Evolutionary conservation across 2,329 filamentous ascomycete species (phyloP).

Genomic region (Fusarium bactridioides): DNA sequence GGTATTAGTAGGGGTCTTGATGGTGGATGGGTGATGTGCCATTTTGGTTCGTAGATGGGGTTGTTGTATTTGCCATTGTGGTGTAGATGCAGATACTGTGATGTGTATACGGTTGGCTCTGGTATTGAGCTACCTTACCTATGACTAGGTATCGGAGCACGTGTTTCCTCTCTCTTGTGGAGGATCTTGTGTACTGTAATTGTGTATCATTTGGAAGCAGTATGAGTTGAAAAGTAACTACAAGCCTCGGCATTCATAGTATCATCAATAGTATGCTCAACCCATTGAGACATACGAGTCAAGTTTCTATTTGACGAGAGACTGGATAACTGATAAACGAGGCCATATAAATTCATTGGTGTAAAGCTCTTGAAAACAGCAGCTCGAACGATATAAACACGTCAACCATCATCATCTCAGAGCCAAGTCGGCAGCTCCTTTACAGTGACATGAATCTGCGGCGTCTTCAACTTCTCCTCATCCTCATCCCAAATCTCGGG

Average conservation of each 20-base stretch:
- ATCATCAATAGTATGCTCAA: not conserved
- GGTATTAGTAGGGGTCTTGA: not conserved
- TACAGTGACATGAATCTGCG: not conserved
- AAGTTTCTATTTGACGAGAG: not conserved
- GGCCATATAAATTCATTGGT: not conserved
- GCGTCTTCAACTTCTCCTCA: not conserved
- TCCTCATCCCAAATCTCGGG: slow-evolving; percentile 8
- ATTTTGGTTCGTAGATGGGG: not conserved
- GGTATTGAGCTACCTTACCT: not conserved
- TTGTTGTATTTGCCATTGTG: slow-evolving; percentile 6
- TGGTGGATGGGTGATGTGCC: not conserved
- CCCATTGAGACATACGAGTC: no score
- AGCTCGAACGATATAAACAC: not conserved
- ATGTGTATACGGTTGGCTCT: not conserved
- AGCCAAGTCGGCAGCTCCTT: not conserved
- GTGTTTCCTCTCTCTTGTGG: not conserved
- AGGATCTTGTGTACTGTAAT: not conserved
- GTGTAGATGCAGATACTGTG: slow-evolving; percentile 1
- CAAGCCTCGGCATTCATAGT: not conserved
- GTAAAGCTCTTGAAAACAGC: not conserved
- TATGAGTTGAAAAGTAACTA: no score
- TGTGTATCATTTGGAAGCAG: no score
- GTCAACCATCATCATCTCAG: not conserved
- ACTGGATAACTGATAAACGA: not conserved
- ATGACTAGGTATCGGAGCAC: not conserved